Base-by-base conservation (phyloP, 2,329 filamentous ascomycete genomes). In the Neocucurbitaria cava region DNA sequence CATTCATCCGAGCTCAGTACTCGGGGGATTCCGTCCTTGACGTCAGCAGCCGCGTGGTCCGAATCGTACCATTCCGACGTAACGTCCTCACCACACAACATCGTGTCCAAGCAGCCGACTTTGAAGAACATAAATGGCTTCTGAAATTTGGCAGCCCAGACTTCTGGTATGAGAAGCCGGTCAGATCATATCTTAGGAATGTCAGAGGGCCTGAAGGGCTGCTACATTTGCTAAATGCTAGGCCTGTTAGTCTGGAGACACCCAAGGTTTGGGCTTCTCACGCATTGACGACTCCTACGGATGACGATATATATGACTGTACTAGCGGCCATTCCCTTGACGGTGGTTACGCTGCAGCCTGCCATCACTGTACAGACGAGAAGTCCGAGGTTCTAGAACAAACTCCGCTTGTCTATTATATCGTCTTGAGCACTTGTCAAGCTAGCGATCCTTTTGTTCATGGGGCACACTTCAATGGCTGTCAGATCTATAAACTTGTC, bases 91-190 rank as follows among this genome's bases (percentile, higher is more conserved):
- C 59, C 13, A 64, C 59, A 8, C 58, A 52, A 17, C 68, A 73
- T 54, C 45, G 49, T 9, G 67, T 66, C 5, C 46, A 63, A 2
- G 33, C 46, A 1, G 60, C 62, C 3, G 72, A 75, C 40, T 69
- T 71, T 21, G 59, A 68, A 17, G 64, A 74, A 28, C 54, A 66
- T 30, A 49, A 55, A 9, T 76, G 72, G 72, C 50, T 75, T 3
- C 21, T 76, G 1, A 54, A 67, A 38, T 46, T 64, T 39, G 70
- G 62, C 1, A 52, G 33, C 3, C 61, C 69, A 1, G 70, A 70
- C 5, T 30, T 57, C 0, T 76, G 73, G 72, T 73, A 75, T 23
- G 54, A 65, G 40, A 72, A 69, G 46, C 71, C 71, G 0, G 53
- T 35, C 6, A 59, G 50, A 21, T 21, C 54, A 2, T 41, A 56